Base-by-base conservation (phyloP, 192 early-diverging fungal species). In the Umbelopsis sp. region DNA sequence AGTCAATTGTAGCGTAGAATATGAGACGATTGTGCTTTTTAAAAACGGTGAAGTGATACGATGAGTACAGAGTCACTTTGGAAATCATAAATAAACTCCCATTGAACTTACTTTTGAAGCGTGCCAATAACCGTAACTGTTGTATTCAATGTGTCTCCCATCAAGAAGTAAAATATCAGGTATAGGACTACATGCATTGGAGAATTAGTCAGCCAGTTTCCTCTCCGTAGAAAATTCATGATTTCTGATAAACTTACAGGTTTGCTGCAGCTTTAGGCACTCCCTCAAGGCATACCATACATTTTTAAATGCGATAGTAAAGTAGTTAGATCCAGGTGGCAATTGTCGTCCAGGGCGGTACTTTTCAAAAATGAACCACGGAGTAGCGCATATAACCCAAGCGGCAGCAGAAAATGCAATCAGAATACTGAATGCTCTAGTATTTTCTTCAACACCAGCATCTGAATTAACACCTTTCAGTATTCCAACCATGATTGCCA, bases 231-330 rank as follows among this genome's bases (percentile, higher is more conserved):
- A n/a, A n/a, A 29, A n/a, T 4, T 3, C 26, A 6, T 11, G n/a
- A 12, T 43, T 20, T 22, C 2, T 14, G 20, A 12, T 22, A 24
- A 11, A 45, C 66, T 67, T 22, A 67, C 66, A 67, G 25, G 66
- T 67, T 67, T 67, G 66, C 66, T 67, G 44, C 2, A 67, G 21
- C 66, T 67, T 67, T n/a, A 67, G 25, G 41, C 66, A 67, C 41
- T 67, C 66, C 32, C 16, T 67, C 10, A 67, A 21, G 2, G 66
- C 66, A 67, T 45, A n/a, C 16, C 22, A 67, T 14, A 67, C 4
- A 14, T 67, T 67, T 21, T 67, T 43, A 36, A 43, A 6, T 2
- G 66, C 66, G 3, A 67, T 14, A 2, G 66, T 45, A 22, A 67
- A 14, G 38, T 67, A 67, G 14, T 67, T 67, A 5, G 36, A 41